Percentiles rank a stretch among this genome's conserved stretches.
Conservation (phyloP, 2,329 filamentous ascomycete species). For the Cercospora sp. region DNA sequence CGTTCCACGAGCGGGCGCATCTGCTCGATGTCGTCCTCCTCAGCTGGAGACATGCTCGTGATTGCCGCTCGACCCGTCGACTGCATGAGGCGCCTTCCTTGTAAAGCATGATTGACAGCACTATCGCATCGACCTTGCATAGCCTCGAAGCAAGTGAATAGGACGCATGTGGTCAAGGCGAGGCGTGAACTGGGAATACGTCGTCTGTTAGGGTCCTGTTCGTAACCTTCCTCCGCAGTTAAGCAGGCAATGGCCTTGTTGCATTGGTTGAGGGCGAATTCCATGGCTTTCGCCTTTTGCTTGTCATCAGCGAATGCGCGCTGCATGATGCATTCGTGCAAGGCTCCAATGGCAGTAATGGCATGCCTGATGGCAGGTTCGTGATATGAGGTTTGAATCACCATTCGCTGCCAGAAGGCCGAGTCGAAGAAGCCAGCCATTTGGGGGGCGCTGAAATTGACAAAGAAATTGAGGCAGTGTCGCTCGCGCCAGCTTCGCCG, state of each 20-base stretch:
- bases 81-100: constrained; percentile 35
- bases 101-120: constrained; percentile 37
- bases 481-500: constrained; percentile 37
- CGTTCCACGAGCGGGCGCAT: constrained; percentile 37
- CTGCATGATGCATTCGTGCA: constrained; percentile 39
- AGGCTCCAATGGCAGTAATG: constrained; percentile 37
- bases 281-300: constrained; percentile 36
- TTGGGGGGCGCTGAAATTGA: constrained; percentile 43
- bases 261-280: constrained; percentile 38
- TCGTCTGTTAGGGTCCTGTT: constrained; percentile 20
- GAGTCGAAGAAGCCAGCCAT: constrained; percentile 39
- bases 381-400: constrained; percentile 38
- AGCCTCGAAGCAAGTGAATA: constrained; percentile 39
- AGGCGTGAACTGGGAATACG: constrained; percentile 31
- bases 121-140: constrained; percentile 40
- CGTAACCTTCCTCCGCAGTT: constrained; percentile 28
- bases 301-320: constrained; percentile 35
- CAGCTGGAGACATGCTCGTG: constrained; percentile 27
- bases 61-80: constrained; percentile 26
- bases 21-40: constrained; percentile 37
- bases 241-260: constrained; percentile 37
- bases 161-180: constrained; percentile 36
- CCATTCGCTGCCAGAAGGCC: constrained; percentile 38
- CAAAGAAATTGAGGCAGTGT: constrained; percentile 39
- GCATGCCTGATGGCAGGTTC: constrained; percentile 38